phyloP scores from a whole-genome alignment of 306 rosid species.

The Prunus kanzakura region DNA sequence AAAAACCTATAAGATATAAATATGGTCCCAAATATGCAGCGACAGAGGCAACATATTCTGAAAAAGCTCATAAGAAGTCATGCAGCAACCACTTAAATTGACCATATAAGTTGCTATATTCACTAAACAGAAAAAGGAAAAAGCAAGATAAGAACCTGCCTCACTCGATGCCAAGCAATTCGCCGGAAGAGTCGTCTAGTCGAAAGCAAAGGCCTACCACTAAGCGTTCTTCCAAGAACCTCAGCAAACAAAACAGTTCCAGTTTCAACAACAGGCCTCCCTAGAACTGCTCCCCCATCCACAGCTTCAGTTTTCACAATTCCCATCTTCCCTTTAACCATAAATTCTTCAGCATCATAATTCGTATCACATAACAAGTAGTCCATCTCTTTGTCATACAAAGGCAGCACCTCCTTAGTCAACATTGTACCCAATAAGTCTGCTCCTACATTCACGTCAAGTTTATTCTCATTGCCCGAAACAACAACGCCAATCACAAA shows the following conservation, averaged over 20 bases:
- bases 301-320: constrained; percentile 67
- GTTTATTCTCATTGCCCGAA: constrained; percentile 87
- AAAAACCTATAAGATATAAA: not conserved
- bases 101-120: constrained; percentile 17
- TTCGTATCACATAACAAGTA: constrained; percentile 61
- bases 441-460: constrained; percentile 85
- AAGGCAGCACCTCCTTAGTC: constrained; percentile 94
- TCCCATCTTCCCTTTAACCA: constrained; percentile 79
- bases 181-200: constrained; percentile 79
- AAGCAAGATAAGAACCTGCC: constrained; percentile 90
- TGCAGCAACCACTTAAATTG: constrained; percentile 15
- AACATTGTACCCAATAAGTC: constrained; percentile 89
- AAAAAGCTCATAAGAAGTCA: constrained; percentile 13
- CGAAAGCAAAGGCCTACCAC: constrained; percentile 92
- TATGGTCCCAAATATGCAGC: not conserved
- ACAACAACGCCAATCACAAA: constrained; percentile 89
- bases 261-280: constrained; percentile 73
- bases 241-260: constrained; percentile 90
- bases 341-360: constrained; percentile 49
- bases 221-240: constrained; percentile 91
- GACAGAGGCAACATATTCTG: not conserved
- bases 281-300: constrained; percentile 39
- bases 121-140: constrained; percentile 24
- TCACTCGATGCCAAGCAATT: constrained; percentile 91
- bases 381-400: constrained; percentile 86